Evolutionary conservation across 208 protist genomes (phyloP), one percentile per base, ranked within the genome.

Genomic region (Giardia duodenalis): DNA sequence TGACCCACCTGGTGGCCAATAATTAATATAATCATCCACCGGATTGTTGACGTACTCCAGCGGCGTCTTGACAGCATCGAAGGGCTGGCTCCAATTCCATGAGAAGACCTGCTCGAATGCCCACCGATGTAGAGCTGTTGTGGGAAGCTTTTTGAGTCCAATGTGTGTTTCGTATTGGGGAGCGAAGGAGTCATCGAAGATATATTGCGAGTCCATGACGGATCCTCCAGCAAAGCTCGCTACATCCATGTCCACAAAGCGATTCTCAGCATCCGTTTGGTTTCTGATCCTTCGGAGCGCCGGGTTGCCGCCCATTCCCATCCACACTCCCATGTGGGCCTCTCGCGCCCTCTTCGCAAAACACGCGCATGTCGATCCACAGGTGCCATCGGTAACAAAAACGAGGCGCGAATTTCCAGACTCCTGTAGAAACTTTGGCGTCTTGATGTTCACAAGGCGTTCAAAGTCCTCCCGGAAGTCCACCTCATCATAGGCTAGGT

Each of bases 301-400:
- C 19, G 44, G 39, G 44, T 4, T 89, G 44, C 86, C 86, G 44
- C 86, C 86, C 3, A 89, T 4, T n/a, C 42, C 19, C 10, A 89
- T 45, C 4, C 42, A 89, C 4, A 89, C 19, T 4, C 86, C 86
- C 3, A 42, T 42, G 10, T 45, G 86, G 44, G 86, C 86, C 44
- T 89, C 86, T 4, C 19, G 19, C 4, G 19, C 86, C 3, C 86
- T 4, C 39, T 45, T 89, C 22, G 42, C 42, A 10, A 89, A 89
- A 42, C 39, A 46, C 19, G 86, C 86, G 86, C 86, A 89, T 45
- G 86, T 89, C 4, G 86, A 89, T 19, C 86, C 86, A 44, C 86
- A 89, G 22, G 86, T 89, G 3, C 86, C 86, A 89, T 89, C 86
- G 4, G 86, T 89, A 89, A 89, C 39, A 42, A 89, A 89, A 3